Conservation (phyloP, 164 flowering plant species). For the Vitis rupestris region DNA sequence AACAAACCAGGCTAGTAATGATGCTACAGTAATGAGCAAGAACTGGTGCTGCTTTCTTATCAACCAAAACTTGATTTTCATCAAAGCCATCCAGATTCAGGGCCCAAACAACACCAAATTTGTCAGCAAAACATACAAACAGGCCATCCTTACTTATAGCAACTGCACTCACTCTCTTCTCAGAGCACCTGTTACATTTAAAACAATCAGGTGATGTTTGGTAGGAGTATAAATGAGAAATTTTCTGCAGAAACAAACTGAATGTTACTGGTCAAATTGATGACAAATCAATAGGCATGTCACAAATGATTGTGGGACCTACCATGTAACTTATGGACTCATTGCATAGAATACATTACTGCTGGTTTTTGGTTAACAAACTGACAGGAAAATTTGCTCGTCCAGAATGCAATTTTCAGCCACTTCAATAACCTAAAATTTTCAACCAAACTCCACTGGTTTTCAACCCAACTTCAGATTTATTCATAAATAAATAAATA, state of each 20-base stretch:
- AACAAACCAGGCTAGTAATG: slow-evolving; percentile 82
- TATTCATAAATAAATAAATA: too few species aligned
- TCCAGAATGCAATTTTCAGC: too few species aligned
- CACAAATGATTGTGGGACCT: background rate
- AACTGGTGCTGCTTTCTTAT: slow-evolving; percentile 64
- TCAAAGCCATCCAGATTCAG: slow-evolving; percentile 36
- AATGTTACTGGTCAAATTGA: background rate
- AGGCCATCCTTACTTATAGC: slow-evolving; percentile 67
- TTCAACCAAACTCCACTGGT: too few species aligned
- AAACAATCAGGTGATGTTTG: background rate
- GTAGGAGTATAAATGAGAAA: too few species aligned
- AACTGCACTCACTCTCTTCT: slow-evolving; percentile 94
- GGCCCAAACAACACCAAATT: slow-evolving; percentile 92
- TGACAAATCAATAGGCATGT: background rate
- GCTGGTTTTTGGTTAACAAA: too few species aligned
- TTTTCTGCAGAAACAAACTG: background rate
- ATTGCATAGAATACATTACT: too few species aligned
- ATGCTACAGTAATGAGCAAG: slow-evolving; percentile 95
- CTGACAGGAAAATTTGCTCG: too few species aligned
- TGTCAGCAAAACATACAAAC: slow-evolving; percentile 85
- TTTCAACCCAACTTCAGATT: too few species aligned
- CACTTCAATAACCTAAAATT: too few species aligned
- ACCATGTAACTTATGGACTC: background rate
- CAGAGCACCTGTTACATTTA: slow-evolving; percentile 58
- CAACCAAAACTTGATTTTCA: slow-evolving; percentile 22